Conservation (phyloP, 257 asterid genomes). For the Solanum corneliomulleri region DNA sequence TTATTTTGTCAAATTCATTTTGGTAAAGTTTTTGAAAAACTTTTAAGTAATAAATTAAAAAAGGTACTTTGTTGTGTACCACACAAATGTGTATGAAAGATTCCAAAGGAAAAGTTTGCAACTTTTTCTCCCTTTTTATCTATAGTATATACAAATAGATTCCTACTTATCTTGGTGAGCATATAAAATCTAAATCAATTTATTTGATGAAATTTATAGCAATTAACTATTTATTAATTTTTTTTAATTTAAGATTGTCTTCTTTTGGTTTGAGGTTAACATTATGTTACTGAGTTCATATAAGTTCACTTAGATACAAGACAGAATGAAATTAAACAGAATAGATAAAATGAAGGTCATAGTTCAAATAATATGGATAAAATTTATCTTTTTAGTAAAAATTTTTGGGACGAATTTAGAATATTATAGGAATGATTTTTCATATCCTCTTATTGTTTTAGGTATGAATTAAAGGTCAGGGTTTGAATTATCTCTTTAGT, state of each 20-base stretch:
- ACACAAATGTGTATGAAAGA: neutral
- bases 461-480: neutral
- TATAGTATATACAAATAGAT: neutral
- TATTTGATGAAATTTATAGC: neutral
- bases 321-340: neutral
- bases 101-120: neutral
- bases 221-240: neutral
- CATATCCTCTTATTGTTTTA: neutral
- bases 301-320: neutral
- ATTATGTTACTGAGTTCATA: neutral
- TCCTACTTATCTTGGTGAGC: neutral
- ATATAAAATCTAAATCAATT: neutral
- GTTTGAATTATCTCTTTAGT: neutral
- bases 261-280: neutral
- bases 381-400: neutral
- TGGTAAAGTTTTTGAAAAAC: neutral
- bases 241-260: neutral
- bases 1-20: neutral
- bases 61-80: neutral
- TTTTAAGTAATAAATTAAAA: neutral
- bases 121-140: neutral
- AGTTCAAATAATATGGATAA: neutral
- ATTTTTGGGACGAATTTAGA: neutral
- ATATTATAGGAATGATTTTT: no score
- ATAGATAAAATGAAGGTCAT: neutral